Conservation (phyloP, 2,329 filamentous ascomycete species). For the Cryphonectria nitschkei region DNA sequence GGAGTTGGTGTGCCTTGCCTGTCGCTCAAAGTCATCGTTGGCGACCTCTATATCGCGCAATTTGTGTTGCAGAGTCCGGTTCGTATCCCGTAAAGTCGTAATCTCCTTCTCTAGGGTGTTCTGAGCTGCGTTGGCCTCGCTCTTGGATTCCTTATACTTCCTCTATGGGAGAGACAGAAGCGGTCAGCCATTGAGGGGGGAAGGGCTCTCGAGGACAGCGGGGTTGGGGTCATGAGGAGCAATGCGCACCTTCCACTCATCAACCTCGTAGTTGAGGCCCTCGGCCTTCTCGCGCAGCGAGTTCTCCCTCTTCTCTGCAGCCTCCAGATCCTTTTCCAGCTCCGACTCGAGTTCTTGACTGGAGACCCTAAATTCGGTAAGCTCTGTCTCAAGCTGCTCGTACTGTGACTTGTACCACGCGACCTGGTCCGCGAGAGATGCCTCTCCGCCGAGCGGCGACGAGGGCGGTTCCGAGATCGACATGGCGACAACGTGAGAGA, state of each 20-base stretch:
- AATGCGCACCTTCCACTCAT: conserved; percentile 90
- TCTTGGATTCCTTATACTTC: conserved; percentile 95
- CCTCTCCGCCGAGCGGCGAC: conserved; percentile 60
- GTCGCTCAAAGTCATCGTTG: conserved; percentile 97
- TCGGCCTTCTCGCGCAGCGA: conserved; percentile 86
- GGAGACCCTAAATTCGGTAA: conserved; percentile 91
- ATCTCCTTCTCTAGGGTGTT: conserved; percentile 93
- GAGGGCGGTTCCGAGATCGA: conserved; percentile 58
- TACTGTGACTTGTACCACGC: conserved; percentile 97
- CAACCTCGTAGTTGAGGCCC: conserved; percentile 81
- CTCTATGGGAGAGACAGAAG: conserved; percentile 56
- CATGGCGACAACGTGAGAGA: conserved; percentile 43
- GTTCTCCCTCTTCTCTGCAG: conserved; percentile 90
- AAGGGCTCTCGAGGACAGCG: not conserved
- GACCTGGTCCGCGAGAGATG: conserved; percentile 73
- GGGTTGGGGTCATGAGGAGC: conserved; percentile 8
- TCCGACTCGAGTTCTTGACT: conserved; percentile 94
- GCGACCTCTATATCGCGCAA: conserved; percentile 95
- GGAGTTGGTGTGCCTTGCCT: conserved; percentile 92
- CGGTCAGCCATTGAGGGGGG: conserved; percentile 31
- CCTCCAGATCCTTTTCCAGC: conserved; percentile 93
- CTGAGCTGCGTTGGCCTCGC: conserved; percentile 83
- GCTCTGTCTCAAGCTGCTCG: conserved; percentile 86
- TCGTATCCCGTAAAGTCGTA: conserved; percentile 83
- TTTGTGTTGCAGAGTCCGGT: conserved; percentile 78